Evolutionary conservation across 2,329 filamentous ascomycete species (phyloP).

Genomic region (Hypoxylon sp.): DNA sequence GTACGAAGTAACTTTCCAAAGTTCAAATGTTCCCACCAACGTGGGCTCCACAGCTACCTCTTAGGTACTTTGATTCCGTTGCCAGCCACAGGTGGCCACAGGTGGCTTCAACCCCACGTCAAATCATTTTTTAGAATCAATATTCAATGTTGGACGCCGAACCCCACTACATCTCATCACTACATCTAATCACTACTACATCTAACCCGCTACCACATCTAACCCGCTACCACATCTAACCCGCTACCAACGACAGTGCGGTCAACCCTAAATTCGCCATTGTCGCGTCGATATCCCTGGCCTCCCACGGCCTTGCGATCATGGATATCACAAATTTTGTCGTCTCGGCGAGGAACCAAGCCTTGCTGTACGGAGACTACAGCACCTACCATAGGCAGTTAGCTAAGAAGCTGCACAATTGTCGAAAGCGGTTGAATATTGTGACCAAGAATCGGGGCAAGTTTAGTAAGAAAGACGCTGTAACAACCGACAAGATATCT

Average conservation of each 20-base stretch:
- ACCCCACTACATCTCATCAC: slow-evolving; percentile 17
- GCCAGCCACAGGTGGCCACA: slow-evolving; percentile 21
- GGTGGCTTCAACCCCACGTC: slow-evolving; percentile 19
- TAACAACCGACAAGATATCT: slow-evolving; percentile 82
- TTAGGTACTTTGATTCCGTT: background rate
- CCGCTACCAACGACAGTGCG: background rate
- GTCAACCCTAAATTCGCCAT: background rate
- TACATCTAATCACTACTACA: too few species aligned
- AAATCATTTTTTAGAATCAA: slow-evolving; percentile 5
- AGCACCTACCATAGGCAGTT: slow-evolving; percentile 85
- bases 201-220: background rate
- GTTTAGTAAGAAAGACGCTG: slow-evolving; percentile 77
- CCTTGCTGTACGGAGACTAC: slow-evolving; percentile 90
- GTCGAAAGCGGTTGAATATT: slow-evolving; percentile 87
- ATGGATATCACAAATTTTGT: slow-evolving; percentile 96
- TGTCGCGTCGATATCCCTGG: background rate
- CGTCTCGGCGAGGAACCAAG: slow-evolving; percentile 83
- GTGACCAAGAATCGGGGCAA: slow-evolving; percentile 89
- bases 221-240: too few species aligned
- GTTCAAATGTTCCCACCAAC: too few species aligned
- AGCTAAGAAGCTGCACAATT: slow-evolving; percentile 83
- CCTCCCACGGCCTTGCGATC: slow-evolving; percentile 26
- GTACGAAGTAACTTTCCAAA: slow-evolving; percentile 1
- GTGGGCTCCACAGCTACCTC: background rate
- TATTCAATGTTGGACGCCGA: slow-evolving; percentile 9